These are phyloP conservation scores for Eucalyptus marginata DNA, from an alignment of 345 rosid genomes.

Conservation along the genomic window DNA sequence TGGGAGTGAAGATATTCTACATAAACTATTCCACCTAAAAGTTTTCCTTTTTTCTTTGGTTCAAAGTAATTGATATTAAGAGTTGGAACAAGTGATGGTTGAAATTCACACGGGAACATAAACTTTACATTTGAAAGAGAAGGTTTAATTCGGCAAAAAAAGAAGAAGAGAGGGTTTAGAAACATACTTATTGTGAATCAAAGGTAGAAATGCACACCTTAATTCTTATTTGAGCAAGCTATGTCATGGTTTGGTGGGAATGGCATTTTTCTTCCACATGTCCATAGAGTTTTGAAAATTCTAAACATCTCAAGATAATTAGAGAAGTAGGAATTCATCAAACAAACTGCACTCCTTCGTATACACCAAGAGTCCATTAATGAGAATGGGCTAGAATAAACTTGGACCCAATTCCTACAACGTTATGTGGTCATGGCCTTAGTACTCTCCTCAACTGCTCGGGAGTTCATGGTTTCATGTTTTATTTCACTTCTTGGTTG, in stretches of 20 bases:
- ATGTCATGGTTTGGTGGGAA: not conserved
- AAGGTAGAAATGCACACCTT: not conserved
- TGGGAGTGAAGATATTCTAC: not conserved
- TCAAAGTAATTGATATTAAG: not conserved
- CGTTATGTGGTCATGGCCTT: not conserved
- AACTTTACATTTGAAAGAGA: not conserved
- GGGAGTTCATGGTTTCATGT: not conserved
- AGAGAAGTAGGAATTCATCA: not conserved
- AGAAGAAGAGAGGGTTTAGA: not conserved
- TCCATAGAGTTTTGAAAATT: not conserved
- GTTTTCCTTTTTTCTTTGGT: not conserved
- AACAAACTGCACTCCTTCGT: not conserved
- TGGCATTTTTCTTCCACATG: not conserved
- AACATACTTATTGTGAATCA: not conserved
- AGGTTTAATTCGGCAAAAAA: not conserved
- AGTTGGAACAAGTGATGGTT: not conserved
- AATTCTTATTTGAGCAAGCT: not conserved
- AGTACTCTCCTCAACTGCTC: not conserved
- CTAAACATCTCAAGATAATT: not conserved
- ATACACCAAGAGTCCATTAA: not conserved
- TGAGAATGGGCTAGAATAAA: not conserved
- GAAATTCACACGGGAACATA: not conserved
- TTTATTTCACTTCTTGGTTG: not conserved
- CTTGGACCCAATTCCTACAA: not conserved
- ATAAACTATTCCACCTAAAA: not conserved